Evolutionary conservation across 1,284 basidiomycete genomes (phyloP).

Genomic region (Trichosporon faecale): DNA sequence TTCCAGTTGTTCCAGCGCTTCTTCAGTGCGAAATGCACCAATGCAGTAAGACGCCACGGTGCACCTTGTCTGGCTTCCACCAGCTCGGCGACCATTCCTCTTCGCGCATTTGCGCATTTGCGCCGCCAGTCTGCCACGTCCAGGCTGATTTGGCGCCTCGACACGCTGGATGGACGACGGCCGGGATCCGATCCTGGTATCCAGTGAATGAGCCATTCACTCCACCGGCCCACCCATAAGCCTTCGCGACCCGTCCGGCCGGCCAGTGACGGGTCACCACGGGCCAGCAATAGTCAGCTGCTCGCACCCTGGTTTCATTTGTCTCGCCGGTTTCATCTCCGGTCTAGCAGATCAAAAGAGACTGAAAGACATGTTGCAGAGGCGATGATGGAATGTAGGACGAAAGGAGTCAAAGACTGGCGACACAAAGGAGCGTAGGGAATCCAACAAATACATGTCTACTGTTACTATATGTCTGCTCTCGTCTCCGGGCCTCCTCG

Average conservation of each 20-base stretch:
- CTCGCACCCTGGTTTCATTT: neutral
- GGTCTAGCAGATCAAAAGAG: too few relatives aligned
- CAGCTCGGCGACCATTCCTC: too few relatives aligned
- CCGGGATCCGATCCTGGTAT: neutral
- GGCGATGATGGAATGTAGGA: too few relatives aligned
- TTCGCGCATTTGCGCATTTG: too few relatives aligned
- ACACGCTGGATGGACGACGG: neutral
- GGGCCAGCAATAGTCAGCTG: neutral
- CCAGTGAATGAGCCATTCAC: neutral
- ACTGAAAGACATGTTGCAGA: too few relatives aligned
- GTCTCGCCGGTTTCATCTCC: neutral
- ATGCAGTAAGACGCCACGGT: neutral
- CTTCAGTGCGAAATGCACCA: neutral
- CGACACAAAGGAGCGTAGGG: neutral
- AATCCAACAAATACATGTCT: neutral
- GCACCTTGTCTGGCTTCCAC: too few relatives aligned
- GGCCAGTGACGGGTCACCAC: too few relatives aligned
- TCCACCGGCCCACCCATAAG: neutral
- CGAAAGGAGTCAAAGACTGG: too few relatives aligned
- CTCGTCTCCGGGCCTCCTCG: neutral
- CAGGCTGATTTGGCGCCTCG: too few relatives aligned
- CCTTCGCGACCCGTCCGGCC: neutral
- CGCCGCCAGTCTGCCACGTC: too few relatives aligned
- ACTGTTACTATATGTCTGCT: constrained; percentile 1
- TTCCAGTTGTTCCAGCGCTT: neutral